Evolutionary conservation across 1,284 basidiomycete genomes (phyloP), one percentile per base, ranked within the genome.

Genomic region (Pseudozyma sp.): DNA sequence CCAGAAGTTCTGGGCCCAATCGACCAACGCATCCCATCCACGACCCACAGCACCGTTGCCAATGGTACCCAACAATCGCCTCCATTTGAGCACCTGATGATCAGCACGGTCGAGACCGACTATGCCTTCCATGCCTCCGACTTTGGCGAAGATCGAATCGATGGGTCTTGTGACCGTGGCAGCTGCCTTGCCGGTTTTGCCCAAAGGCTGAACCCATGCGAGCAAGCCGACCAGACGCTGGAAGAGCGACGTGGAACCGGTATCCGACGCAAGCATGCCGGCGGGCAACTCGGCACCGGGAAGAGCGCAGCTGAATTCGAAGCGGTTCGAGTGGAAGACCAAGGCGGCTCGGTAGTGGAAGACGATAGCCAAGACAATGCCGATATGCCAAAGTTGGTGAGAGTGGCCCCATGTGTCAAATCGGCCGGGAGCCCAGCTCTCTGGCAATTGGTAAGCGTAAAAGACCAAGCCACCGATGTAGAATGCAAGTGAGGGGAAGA

Each of bases 351-450:
- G 76, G 48, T 80, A 82, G 54, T 85, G 83, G 18, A 79, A 68
- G 11, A 77, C 59, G 52, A 85, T 84, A 21, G 83, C 83, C 16
- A 83, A 39, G 8, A 84, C 77, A 40, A 85, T 82, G 31, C 77
- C 74, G 10, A 83, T 52, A 56, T 85, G 83, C 83, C 83, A 85
- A 12, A 82, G 64, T 68, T 84, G 82, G 56, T 85, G 83, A 10
- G 83, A 81, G 42, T 85, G 82, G 31, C 81, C 81, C 52, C 70
- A 67, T 7, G 81, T 59, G 42, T 85, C 83, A 42, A 84, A 85
- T 1, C 68, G 54, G 14, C 83, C 83, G 0, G 83, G 83, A 16
- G 68, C 70, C 56, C 70, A 71, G 38, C 79, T 70, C 63, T 85
- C 83, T 1, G 83, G 83, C 44, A 80, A 77, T 19, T 84, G 80